These are phyloP conservation scores for Paracamarosporium sp. DNA, from an alignment of 2,329 filamentous ascomycete species.

Conservation along the genomic window DNA sequence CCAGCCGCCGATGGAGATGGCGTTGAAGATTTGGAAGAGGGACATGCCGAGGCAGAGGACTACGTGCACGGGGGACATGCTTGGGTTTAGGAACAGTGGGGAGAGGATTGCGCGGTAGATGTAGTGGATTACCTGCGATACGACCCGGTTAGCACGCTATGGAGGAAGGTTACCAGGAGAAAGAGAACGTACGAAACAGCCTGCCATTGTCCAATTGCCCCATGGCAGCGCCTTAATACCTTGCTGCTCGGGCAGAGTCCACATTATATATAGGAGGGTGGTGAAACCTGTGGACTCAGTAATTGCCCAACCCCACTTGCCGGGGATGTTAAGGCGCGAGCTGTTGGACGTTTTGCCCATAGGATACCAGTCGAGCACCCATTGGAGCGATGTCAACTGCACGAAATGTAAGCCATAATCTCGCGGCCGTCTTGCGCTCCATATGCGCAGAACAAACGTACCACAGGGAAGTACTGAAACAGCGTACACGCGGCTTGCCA, in stretches of 20 bases:
- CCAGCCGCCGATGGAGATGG: conserved; percentile 78
- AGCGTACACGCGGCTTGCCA: conserved; percentile 54
- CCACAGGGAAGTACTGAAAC: conserved; percentile 60
- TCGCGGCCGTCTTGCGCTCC: not conserved
- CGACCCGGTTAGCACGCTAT: conserved; percentile 20
- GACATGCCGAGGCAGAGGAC: conserved; percentile 68
- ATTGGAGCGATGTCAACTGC: conserved; percentile 77
- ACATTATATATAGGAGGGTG: conserved; percentile 80
- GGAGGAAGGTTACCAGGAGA: conserved; percentile 34
- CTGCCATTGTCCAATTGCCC: conserved; percentile 79
- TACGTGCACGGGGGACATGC: conserved; percentile 88
- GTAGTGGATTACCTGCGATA: conserved; percentile 71
- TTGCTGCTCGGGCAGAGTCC: conserved; percentile 66
- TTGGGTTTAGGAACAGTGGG: conserved; percentile 80
- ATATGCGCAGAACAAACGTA: conserved; percentile 32
- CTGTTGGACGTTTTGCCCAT: conserved; percentile 88
- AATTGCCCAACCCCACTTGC: conserved; percentile 82
- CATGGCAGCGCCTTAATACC: conserved; percentile 68
- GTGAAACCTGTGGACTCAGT: conserved; percentile 86
- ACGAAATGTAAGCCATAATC: conserved; percentile 11
- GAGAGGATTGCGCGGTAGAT: conserved; percentile 84
- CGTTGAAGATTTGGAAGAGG: conserved; percentile 84
- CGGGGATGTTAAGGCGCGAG: conserved; percentile 83
- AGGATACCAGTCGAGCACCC: conserved; percentile 77
- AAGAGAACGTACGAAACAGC: conserved; percentile 61